A percentile compares a stretch with the other conserved stretches of the same genome.
Conservation (phyloP, 148 eudicot species). For the Agrostemma githago region DNA sequence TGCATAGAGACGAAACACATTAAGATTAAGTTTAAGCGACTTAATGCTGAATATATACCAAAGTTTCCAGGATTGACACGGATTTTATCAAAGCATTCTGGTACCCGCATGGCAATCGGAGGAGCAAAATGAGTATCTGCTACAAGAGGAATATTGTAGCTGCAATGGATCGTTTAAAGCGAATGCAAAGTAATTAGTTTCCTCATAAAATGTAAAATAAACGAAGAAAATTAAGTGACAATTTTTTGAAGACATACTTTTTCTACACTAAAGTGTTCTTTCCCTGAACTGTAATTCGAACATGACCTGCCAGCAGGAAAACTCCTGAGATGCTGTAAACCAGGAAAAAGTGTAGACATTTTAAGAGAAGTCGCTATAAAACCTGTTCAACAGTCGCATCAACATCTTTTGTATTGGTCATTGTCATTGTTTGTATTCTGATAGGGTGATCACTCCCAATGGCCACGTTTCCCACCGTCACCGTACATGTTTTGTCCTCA, state of each 20-base stretch:
- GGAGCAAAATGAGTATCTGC: constrained; percentile 99
- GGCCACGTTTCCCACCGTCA: constrained; percentile 92
- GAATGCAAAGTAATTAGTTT: neutral
- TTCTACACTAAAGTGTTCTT: constrained; percentile 89
- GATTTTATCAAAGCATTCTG: constrained; percentile 97
- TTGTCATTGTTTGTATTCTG: constrained; percentile 96
- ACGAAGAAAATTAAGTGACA: no score
- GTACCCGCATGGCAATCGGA: constrained; percentile 82
- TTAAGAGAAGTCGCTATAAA: neutral
- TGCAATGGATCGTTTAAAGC: constrained; percentile 30
- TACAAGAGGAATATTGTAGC: constrained; percentile 91
- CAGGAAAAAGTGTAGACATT: neutral
- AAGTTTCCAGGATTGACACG: constrained; percentile 99
- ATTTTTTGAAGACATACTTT: no score
- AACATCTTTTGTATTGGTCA: constrained; percentile 90
- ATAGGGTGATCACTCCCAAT: constrained; percentile 95
- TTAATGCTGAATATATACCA: constrained; percentile 42
- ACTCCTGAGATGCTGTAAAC: neutral
- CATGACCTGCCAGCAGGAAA: constrained; percentile 58
- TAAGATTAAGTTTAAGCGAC: constrained; percentile 13
- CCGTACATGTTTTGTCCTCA: constrained; percentile 89
- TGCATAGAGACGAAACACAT: neutral
- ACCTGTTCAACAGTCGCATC: constrained; percentile 91
- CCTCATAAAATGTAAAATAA: neutral
- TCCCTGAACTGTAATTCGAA: constrained; percentile 94